These are phyloP conservation scores for Nakazawaea anatomiae DNA, from an alignment of 805 yeast species.

Conservation along the genomic window DNA sequence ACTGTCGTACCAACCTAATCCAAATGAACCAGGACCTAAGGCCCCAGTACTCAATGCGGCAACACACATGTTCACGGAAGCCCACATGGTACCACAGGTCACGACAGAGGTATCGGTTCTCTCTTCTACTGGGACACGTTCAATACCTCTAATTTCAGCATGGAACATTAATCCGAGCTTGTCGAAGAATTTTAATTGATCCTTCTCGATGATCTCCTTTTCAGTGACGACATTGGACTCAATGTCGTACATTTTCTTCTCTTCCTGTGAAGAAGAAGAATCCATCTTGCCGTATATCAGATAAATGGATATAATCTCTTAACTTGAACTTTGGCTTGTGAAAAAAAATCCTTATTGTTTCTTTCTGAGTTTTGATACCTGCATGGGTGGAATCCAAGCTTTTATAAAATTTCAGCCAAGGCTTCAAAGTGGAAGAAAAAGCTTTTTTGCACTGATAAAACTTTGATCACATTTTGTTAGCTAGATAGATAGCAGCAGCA, in stretches of 20 bases:
- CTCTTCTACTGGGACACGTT: slow-evolving; percentile 37
- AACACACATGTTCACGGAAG: slow-evolving; percentile 40
- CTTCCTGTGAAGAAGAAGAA: neutral
- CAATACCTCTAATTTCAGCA: slow-evolving; percentile 31
- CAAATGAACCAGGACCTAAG: slow-evolving; percentile 29
- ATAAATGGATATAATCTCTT: neutral
- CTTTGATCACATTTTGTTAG: no score
- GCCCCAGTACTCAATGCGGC: slow-evolving; percentile 29
- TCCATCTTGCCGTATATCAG: neutral
- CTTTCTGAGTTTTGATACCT: no score
- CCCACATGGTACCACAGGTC: slow-evolving; percentile 42
- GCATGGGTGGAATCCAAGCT: no score
- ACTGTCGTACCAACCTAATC: slow-evolving; percentile 14
- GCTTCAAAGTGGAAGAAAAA: no score
- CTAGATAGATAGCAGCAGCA: no score
- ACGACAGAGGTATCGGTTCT: slow-evolving; percentile 28
- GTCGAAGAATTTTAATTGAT: slow-evolving; percentile 3
- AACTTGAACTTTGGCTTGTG: neutral
- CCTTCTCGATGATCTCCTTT: neutral
- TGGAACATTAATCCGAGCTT: slow-evolving; percentile 4
- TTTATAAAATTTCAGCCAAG: no score
- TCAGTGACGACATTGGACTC: slow-evolving; percentile 5
- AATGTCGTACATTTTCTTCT: neutral
- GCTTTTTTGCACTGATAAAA: no score
- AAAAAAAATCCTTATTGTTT: no score